Evolutionary conservation across 2,329 filamentous ascomycete species (phyloP).

Genomic region (Fusarium gaditjirri): DNA sequence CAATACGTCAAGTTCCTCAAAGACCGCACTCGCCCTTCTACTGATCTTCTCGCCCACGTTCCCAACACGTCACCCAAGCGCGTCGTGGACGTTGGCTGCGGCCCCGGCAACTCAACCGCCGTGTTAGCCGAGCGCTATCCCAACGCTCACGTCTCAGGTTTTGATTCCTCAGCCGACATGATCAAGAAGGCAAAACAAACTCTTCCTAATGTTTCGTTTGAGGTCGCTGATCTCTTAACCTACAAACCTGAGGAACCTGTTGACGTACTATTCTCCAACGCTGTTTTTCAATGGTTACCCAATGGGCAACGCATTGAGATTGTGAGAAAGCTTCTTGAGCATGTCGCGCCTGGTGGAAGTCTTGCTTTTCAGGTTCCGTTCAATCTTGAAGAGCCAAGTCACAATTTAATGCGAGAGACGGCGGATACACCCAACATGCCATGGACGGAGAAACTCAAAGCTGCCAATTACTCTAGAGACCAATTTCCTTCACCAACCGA

Average conservation of each 20-base stretch:
- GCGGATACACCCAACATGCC: slow-evolving; percentile 51
- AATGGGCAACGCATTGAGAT: slow-evolving; percentile 54
- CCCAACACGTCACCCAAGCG: slow-evolving; percentile 52
- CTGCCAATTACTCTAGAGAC: slow-evolving; percentile 54
- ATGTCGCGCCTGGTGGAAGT: slow-evolving; percentile 56
- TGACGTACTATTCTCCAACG: slow-evolving; percentile 66
- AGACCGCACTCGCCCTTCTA: slow-evolving; percentile 63
- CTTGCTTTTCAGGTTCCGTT: slow-evolving; percentile 64
- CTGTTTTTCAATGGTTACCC: slow-evolving; percentile 68
- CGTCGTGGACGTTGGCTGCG: slow-evolving; percentile 69
- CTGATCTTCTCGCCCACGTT: slow-evolving; percentile 63
- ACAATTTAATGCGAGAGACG: slow-evolving; percentile 58
- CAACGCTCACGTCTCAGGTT: slow-evolving; percentile 56
- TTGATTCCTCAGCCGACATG: slow-evolving; percentile 68
- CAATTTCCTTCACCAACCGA: slow-evolving; percentile 58
- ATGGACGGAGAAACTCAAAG: slow-evolving; percentile 49
- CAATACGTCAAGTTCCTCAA: slow-evolving; percentile 67
- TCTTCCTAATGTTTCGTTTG: slow-evolving; percentile 57
- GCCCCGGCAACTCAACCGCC: slow-evolving; percentile 67
- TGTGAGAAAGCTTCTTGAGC: slow-evolving; percentile 55
- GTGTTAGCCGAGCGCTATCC: slow-evolving; percentile 61
- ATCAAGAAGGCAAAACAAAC: slow-evolving; percentile 57
- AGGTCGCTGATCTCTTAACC: slow-evolving; percentile 56
- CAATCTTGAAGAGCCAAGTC: slow-evolving; percentile 61
- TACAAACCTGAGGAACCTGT: slow-evolving; percentile 49